Base-by-base conservation (phyloP, 306 rosid species). In the Coriaria nepalensis region DNA sequence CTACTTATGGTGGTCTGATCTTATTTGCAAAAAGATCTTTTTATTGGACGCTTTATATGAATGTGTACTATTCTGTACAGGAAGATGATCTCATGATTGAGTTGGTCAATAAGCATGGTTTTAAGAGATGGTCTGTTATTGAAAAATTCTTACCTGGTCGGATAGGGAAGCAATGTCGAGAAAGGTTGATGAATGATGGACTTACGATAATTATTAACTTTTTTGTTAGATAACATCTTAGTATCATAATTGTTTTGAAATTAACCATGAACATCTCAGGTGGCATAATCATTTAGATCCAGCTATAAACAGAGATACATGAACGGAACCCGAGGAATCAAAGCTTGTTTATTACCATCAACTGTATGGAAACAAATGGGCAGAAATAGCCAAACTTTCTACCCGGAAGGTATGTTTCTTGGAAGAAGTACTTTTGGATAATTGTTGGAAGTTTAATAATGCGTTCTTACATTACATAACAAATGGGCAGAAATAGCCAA, bases 141-240 rank as follows among this genome's bases (percentile, higher is more conserved):
- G 76, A 78, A 4, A 75, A 73, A 55, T 56, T n/a, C 56, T 60
- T 82, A 32, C 73, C 72, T 9, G 78, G 80, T 57, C 86, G 83
- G 34, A 65, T 75, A 35, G 93, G 83, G 49, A 82, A 78, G 70
- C 86, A 75, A 72, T 82, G 93, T 61, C 65, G 86, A 49, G 93
- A 78, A 56, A 78, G 93, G 83, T 78, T 49, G 14, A 53, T 5
- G 32, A 1, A 20, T 20, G 29, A 20, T 20, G 29, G 29, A 1
- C 29, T 20, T 20, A 1, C 1, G 29, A 20, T 20, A 1, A 20
- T 20, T 20, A 3, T 20, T 20, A 20, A 20, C 29, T 20, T 20
- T 20, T 20, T 20, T 1, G 29, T 20, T 20, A 20, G 29, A 1
- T 20, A 20, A 20, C 3, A 20, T 20, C 29, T 20, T 20, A 20